Conservation (phyloP, 768 basidiomycete species). For the Psilocybe cyanescens region DNA sequence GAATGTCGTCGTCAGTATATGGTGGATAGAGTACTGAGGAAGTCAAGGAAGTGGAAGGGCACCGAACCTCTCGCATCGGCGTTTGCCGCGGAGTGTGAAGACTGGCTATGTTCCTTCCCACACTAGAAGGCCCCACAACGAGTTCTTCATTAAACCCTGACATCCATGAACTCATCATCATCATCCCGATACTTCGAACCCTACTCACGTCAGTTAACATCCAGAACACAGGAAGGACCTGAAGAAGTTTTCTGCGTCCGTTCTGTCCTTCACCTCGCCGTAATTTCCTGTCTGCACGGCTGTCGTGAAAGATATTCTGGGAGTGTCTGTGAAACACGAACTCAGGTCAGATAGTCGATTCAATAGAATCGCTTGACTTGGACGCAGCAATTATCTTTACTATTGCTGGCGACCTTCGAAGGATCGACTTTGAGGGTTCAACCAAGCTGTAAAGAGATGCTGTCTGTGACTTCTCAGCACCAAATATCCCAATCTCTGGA, state of each 20-base stretch:
- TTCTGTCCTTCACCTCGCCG: not conserved
- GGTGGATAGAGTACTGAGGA: not conserved
- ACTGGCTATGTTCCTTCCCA: not conserved
- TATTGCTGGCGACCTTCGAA: too few species aligned
- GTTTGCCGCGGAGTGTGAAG: not conserved
- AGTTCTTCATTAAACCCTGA: not conserved
- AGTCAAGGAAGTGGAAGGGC: not conserved
- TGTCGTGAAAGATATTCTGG: too few species aligned
- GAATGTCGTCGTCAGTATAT: not conserved
- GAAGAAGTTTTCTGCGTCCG: not conserved
- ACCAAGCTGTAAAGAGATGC: too few species aligned
- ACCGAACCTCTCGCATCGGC: not conserved
- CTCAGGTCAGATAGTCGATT: too few species aligned
- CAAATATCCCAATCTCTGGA: too few species aligned
- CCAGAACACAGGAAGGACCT: not conserved
- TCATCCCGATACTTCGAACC: too few species aligned
- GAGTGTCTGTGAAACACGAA: too few species aligned
- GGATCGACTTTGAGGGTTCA: too few species aligned
- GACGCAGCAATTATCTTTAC: too few species aligned
- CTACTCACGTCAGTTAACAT: not conserved
- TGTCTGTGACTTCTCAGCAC: too few species aligned
- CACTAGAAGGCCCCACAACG: not conserved
- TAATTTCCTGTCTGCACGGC: not conserved
- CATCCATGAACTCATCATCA: not conserved
- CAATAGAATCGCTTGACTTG: too few species aligned